Percentiles rank a stretch among this genome's conserved stretches.
Evolutionary conservation across 768 basidiomycete genomes (phyloP).

Genomic region (Neoboletus subvelutipes): DNA sequence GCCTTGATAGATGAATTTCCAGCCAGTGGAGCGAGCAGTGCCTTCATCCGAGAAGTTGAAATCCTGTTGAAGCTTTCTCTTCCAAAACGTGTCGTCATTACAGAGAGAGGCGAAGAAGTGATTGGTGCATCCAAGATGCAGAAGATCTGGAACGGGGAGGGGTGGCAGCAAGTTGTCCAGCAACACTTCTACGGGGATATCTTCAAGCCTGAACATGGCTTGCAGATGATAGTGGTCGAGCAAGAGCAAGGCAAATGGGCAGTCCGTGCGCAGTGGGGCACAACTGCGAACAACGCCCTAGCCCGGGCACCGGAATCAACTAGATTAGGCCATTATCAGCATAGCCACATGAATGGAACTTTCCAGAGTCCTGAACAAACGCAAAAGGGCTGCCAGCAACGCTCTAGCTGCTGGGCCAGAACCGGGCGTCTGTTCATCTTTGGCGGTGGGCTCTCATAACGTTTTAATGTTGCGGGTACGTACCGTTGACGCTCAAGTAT

Average conservation of each 20-base stretch:
- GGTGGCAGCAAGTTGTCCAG: conserved; percentile 68
- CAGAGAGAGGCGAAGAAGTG: conserved; percentile 60
- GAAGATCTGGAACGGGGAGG: conserved; percentile 54
- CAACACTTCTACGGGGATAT: conserved; percentile 75
- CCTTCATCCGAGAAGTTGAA: conserved; percentile 74
- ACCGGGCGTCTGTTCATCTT: background rate
- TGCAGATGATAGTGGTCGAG: background rate
- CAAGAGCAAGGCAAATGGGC: background rate
- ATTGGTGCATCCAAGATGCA: conserved; percentile 59
- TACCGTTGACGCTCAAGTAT: background rate
- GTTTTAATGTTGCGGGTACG: background rate
- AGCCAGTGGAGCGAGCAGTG: conserved; percentile 75
- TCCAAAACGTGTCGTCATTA: conserved; percentile 80
- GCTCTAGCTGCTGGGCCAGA: background rate
- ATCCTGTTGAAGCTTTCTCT: conserved; percentile 61
- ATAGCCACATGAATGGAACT: conserved; percentile 21
- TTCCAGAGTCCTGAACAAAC: background rate
- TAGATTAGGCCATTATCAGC: conserved; percentile 17
- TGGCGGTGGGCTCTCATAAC: background rate
- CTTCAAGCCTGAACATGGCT: conserved; percentile 41
- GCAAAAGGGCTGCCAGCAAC: background rate
- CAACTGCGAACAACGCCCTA: background rate
- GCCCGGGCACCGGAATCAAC: conserved; percentile 16
- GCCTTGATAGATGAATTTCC: conserved; percentile 77
- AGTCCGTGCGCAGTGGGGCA: conserved; percentile 5